Conservation (phyloP, 176 grass and related monocot species). For the Puccinellia tenuiflora region DNA sequence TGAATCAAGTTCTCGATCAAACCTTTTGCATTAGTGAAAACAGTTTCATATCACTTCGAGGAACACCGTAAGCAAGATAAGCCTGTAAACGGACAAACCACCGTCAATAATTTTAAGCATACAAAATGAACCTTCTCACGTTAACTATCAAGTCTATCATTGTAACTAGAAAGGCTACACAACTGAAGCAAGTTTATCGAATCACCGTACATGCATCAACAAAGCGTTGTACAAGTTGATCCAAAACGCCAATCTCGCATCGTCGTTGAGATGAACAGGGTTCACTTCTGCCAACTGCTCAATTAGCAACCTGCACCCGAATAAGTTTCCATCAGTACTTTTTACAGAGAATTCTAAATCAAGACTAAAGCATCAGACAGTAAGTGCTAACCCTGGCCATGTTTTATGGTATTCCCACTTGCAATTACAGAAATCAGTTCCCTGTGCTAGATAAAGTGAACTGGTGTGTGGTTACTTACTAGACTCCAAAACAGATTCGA, state of each 20-base stretch:
- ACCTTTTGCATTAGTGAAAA: conserved; percentile 98
- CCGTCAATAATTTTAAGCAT: background rate
- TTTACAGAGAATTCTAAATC: background rate
- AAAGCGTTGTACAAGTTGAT: conserved; percentile 93
- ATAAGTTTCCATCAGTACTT: conserved; percentile 20
- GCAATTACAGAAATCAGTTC: background rate
- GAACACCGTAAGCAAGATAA: conserved; percentile 98
- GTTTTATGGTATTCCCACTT: background rate
- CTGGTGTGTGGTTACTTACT: background rate
- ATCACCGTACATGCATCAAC: conserved; percentile 79
- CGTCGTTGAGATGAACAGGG: conserved; percentile 54
- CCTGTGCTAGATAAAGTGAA: background rate
- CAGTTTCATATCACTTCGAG: conserved; percentile 77
- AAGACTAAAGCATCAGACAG: background rate
- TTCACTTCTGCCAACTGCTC: conserved; percentile 91
- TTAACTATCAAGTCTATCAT: background rate
- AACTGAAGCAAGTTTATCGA: background rate
- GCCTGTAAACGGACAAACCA: conserved; percentile 34
- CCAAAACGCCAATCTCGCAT: conserved; percentile 88
- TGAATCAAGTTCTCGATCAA: conserved; percentile 2
- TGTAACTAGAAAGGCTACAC: background rate
- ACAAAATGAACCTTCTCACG: background rate
- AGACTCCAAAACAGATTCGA: too few species aligned
- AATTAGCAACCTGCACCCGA: conserved; percentile 62
- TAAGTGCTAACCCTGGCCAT: background rate